Conservation (phyloP, 225 moss, liverwort and hornwort species). For the Straminergon stramineum region DNA sequence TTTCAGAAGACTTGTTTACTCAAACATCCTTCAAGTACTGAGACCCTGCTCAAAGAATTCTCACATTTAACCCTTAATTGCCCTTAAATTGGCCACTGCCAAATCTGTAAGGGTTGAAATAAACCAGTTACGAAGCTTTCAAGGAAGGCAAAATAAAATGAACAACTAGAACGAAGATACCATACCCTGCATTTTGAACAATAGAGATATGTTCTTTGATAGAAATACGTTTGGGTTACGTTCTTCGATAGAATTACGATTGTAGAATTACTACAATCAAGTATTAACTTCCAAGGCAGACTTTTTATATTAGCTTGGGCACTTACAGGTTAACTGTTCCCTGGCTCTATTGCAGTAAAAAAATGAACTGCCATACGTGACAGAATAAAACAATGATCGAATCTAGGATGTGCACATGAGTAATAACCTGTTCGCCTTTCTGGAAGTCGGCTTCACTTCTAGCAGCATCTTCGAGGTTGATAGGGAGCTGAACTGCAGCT, state of each 20-base stretch:
- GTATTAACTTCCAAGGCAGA: not conserved
- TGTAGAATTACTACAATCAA: not conserved
- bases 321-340: not conserved
- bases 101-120: not conserved
- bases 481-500: conserved; percentile 63
- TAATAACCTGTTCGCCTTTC: conserved; percentile 64
- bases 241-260: not conserved
- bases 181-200: not conserved
- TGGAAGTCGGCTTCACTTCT: conserved; percentile 71
- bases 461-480: conserved; percentile 81
- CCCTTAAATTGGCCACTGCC: not conserved
- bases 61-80: not conserved
- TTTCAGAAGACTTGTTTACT: not conserved
- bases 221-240: not conserved
- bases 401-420: not conserved
- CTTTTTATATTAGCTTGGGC: not conserved
- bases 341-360: not conserved
- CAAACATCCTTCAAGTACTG: not conserved
- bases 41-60: not conserved
- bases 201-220: not conserved
- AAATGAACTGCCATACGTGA: not conserved
- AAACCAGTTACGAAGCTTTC: not conserved
- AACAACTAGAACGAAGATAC: not conserved
- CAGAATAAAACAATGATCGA: not conserved
- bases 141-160: not conserved